phyloP scores from a whole-genome alignment of 306 rosid species.

The Glycine tomentella region DNA sequence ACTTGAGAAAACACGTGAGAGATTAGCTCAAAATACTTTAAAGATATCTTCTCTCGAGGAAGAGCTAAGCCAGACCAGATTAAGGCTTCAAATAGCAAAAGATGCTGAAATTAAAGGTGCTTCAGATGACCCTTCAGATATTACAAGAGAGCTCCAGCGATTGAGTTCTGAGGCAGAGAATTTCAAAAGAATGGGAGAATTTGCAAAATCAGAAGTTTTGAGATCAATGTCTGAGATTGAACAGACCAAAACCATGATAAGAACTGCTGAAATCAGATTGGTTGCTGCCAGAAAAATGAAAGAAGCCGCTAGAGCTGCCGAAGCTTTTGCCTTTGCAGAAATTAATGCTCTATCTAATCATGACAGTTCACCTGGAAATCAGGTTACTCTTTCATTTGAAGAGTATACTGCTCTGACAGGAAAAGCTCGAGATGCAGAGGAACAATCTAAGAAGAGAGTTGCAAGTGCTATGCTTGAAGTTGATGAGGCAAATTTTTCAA shows the following conservation, averaged over 20 bases:
- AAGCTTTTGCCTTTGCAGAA: constrained; percentile 74
- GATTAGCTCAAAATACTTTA: constrained; percentile 64
- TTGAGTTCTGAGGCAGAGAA: constrained; percentile 72
- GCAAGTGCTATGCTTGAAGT: constrained; percentile 72
- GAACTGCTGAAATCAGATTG: constrained; percentile 78
- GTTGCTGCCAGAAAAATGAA: constrained; percentile 89
- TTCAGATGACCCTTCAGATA: constrained; percentile 59
- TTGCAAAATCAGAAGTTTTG: constrained; percentile 63
- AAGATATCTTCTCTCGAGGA: constrained; percentile 78
- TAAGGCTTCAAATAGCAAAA: constrained; percentile 63
- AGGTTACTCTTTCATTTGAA: constrained; percentile 74
- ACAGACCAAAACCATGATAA: constrained; percentile 68
- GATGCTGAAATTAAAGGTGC: constrained; percentile 60
- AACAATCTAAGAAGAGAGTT: constrained; percentile 66
- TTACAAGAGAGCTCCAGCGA: constrained; percentile 69
- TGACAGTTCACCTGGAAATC: constrained; percentile 34
- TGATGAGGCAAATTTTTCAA: constrained; percentile 70
- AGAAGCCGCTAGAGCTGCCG: constrained; percentile 88
- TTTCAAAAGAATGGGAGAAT: constrained; percentile 75
- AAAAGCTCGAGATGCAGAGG: constrained; percentile 70
- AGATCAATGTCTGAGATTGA: constrained; percentile 78
- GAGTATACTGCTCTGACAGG: constrained; percentile 66
- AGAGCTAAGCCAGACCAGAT: constrained; percentile 73
- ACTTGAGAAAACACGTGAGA: constrained; percentile 78
- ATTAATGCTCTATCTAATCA: constrained; percentile 62